These are phyloP conservation scores for Lolium multiflorum DNA, from an alignment of 176 grass and related monocot genomes.

Conservation along the genomic window DNA sequence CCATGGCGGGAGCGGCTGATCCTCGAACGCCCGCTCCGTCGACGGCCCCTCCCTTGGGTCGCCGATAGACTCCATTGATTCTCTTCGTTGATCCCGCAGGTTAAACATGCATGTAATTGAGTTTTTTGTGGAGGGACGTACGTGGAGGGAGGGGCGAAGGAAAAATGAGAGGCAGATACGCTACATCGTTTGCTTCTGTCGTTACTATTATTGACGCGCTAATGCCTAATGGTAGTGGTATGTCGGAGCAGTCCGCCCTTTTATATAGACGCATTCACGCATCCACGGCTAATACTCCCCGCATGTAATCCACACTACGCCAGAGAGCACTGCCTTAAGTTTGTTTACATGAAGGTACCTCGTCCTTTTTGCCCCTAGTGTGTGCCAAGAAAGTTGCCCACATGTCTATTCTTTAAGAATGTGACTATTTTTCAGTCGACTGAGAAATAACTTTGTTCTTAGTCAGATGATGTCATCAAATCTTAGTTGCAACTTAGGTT, in stretches of 20 bases:
- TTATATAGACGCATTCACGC: too few species aligned
- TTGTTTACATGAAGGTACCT: too few species aligned
- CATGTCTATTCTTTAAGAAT: too few species aligned
- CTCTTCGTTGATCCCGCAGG: background rate
- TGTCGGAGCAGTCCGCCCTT: background rate
- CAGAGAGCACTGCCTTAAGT: too few species aligned
- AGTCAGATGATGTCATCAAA: too few species aligned
- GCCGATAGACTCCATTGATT: conserved; percentile 52
- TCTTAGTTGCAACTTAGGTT: too few species aligned
- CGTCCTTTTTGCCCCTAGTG: too few species aligned
- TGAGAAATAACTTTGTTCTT: too few species aligned
- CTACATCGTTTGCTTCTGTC: background rate
- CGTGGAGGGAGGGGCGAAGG: background rate
- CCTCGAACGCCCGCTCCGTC: conserved; percentile 63
- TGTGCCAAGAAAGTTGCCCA: too few species aligned
- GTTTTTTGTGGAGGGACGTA: conserved; percentile 4
- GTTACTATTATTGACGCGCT: conserved; percentile 22
- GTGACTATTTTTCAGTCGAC: too few species aligned
- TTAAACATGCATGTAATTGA: background rate
- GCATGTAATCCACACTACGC: too few species aligned
- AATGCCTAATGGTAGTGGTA: background rate
- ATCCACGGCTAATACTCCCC: too few species aligned
- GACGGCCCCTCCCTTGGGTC: conserved; percentile 62
- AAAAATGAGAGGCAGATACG: conserved; percentile 15
- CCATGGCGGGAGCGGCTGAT: conserved; percentile 51